Evolutionary conservation across 371 early-diverging fungal genomes (phyloP).

Genomic region (Apophysomyces variabilis): DNA sequence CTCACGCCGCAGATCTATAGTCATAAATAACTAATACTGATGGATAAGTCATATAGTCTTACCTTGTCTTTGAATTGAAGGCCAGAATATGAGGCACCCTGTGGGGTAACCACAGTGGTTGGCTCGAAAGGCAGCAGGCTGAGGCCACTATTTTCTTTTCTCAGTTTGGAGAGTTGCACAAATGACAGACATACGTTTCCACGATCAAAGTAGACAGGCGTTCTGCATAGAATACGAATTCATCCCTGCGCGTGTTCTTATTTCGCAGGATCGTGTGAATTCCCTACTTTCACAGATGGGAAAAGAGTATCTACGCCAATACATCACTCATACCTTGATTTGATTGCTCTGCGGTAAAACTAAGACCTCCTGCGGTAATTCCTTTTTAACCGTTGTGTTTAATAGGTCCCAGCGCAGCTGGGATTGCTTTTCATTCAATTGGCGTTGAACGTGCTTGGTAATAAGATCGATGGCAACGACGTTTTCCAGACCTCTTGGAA

Average conservation of each 20-base stretch:
- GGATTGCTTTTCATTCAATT: conserved; percentile 76
- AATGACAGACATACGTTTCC: conserved; percentile 60
- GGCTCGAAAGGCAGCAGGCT: conserved; percentile 63
- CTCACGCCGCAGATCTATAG: conserved; percentile 80
- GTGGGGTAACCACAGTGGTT: conserved; percentile 67
- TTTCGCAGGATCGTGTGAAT: conserved; percentile 89
- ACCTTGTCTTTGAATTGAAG: conserved; percentile 48
- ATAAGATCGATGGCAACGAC: conserved; percentile 90
- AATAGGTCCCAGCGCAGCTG: conserved; percentile 70
- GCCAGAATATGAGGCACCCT: conserved; percentile 63
- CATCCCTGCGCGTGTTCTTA: conserved; percentile 71
- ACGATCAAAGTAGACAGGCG: conserved; percentile 83
- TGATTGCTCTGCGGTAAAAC: conserved; percentile 71
- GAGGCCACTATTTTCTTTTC: conserved; percentile 52
- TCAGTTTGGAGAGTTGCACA: background rate
- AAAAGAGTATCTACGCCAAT: background rate
- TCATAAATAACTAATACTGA: background rate
- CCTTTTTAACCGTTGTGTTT: conserved; percentile 42
- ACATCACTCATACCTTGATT: conserved; percentile 47
- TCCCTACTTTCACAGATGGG: conserved; percentile 38
- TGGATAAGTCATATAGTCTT: conserved; percentile 4
- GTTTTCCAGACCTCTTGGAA: conserved; percentile 91
- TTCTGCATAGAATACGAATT: conserved; percentile 91
- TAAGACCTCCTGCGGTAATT: conserved; percentile 58
- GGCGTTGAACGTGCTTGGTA: conserved; percentile 83